These are phyloP conservation scores for Phytophthora pluvialis DNA, from an alignment of 352 stramenopile genomes.

Conservation along the genomic window DNA sequence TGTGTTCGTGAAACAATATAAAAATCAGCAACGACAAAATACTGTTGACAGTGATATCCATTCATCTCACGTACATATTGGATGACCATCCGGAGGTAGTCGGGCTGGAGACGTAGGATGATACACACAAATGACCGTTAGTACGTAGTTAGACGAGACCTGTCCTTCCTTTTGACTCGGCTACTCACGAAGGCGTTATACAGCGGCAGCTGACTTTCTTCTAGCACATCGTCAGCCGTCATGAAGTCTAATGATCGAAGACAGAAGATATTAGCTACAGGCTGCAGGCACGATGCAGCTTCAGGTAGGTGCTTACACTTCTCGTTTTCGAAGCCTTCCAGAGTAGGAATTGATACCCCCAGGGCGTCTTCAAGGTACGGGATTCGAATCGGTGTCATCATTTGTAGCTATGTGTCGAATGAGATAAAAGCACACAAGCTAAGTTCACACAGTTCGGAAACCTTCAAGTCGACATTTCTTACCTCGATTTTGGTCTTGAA, in stretches of 20 bases:
- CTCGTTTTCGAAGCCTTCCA: slow-evolving; percentile 86
- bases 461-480: slow-evolving; percentile 1
- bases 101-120: slow-evolving; percentile 48
- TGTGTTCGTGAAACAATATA: not conserved
- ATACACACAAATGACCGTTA: slow-evolving; percentile 12
- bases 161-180: not conserved
- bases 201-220: slow-evolving; percentile 80
- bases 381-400: slow-evolving; percentile 89
- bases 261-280: too few relatives aligned
- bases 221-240: slow-evolving; percentile 84
- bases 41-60: too few relatives aligned
- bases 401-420: slow-evolving; percentile 87
- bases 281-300: too few relatives aligned
- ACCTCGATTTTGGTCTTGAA: slow-evolving; percentile 89
- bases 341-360: slow-evolving; percentile 70
- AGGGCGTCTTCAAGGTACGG: slow-evolving; percentile 87
- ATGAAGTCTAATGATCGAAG: slow-evolving; percentile 71
- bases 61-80: slow-evolving; percentile 78
- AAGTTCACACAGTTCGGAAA: not conserved
- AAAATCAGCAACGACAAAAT: slow-evolving; percentile 6
- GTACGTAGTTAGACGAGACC: not conserved
- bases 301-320: slow-evolving; percentile 56
- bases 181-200: slow-evolving; percentile 84
- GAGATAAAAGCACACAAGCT: slow-evolving; percentile 3
- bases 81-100: slow-evolving; percentile 89